Conservation (phyloP, 202 grass and related monocot genomes). For the Cymbopogon flexuosus region DNA sequence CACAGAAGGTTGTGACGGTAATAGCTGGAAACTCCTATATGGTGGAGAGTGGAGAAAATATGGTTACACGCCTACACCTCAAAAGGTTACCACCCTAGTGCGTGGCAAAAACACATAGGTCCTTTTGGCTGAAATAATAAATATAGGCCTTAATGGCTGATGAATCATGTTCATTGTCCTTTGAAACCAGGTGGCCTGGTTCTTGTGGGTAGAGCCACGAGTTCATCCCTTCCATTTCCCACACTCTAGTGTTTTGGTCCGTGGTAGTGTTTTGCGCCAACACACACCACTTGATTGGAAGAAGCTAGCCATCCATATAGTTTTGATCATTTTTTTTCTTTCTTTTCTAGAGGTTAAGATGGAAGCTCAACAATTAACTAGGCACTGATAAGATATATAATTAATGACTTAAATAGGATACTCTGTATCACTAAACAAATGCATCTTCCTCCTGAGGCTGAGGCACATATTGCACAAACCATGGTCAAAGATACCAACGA, state of each 20-base stretch:
- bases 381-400: no score
- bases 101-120: neutral
- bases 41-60: neutral
- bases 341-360: neutral
- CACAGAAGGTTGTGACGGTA: neutral
- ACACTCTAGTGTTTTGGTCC: neutral
- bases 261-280: neutral
- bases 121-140: neutral
- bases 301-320: neutral
- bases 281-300: neutral
- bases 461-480: no score
- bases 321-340: neutral
- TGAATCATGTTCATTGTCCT: no score
- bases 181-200: no score
- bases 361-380: no score
- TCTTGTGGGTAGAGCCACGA: neutral
- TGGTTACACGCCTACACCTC: neutral
- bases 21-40: neutral
- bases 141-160: neutral
- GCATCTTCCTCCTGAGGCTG: no score
- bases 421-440: no score
- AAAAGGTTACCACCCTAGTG: neutral
- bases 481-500: no score
- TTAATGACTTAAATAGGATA: no score
- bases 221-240: neutral